Percentiles rank a stretch among this genome's conserved stretches.
phyloP scores from a whole-genome alignment of 345 rosid species.

The Sapria himalayana region DNA sequence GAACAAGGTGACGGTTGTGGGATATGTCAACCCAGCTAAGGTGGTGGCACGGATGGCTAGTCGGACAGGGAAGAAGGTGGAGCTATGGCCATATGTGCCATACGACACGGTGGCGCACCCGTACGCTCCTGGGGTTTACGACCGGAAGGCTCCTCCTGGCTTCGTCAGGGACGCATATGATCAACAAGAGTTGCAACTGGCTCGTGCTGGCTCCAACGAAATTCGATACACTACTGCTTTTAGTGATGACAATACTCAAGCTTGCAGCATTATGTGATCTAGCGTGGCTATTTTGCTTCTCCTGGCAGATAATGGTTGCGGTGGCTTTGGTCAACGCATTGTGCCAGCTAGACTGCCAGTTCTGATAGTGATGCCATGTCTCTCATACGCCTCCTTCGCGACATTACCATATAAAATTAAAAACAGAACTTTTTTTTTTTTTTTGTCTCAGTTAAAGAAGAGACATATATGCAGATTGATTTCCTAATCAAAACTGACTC shows the following conservation, averaged over 20 bases:
- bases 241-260: constrained; percentile 66
- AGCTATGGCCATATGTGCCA: constrained; percentile 86
- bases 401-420: too few relatives aligned
- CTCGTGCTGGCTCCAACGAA: constrained; percentile 95
- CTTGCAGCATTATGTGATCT: constrained; percentile 52
- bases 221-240: constrained; percentile 91
- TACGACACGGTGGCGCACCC: constrained; percentile 82
- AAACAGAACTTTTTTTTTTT: too few relatives aligned
- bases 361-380: too few relatives aligned
- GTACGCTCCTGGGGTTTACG: constrained; percentile 74
- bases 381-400: too few relatives aligned
- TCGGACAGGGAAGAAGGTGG: constrained; percentile 85
- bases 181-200: constrained; percentile 36
- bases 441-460: too few relatives aligned
- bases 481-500: too few relatives aligned
- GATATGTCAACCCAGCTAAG: constrained; percentile 55
- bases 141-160: constrained; percentile 71
- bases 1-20: constrained; percentile 64
- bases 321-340: too few relatives aligned
- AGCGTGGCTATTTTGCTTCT: too few relatives aligned
- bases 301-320: too few relatives aligned
- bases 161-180: constrained; percentile 55
- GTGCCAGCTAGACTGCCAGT: too few relatives aligned
- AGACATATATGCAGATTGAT: too few relatives aligned
- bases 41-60: constrained; percentile 60